phyloP scores from a whole-genome alignment of 176 grass and related monocot genomes.

The Raddia distichophylla region DNA sequence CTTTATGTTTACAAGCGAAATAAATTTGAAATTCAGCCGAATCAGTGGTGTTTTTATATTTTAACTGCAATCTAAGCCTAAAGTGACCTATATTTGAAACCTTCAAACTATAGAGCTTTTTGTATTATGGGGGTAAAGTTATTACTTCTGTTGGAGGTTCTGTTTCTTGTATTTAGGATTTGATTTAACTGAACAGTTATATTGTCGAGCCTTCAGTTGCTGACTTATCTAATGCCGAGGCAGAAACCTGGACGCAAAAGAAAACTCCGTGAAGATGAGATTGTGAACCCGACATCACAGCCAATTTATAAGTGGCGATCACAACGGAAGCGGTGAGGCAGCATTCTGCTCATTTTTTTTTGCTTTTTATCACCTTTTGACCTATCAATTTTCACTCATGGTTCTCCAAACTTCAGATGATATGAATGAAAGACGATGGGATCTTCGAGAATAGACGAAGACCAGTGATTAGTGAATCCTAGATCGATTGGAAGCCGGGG shows the following conservation, averaged over 20 bases:
- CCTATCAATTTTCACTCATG: neutral
- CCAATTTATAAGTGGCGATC: constrained; percentile 87
- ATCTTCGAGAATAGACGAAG: neutral
- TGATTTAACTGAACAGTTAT: neutral
- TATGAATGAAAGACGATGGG: neutral
- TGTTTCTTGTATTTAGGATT: constrained; percentile 23
- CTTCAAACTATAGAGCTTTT: neutral
- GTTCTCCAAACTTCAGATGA: constrained; percentile 31
- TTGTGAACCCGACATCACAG: constrained; percentile 45
- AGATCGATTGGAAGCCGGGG: neutral
- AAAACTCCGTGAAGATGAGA: constrained; percentile 79
- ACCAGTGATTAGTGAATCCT: neutral
- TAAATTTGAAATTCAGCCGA: neutral
- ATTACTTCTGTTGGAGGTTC: neutral
- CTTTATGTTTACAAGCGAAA: neutral
- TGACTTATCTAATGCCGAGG: constrained; percentile 19
- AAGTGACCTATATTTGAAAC: constrained; percentile 19
- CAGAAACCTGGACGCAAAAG: constrained; percentile 92
- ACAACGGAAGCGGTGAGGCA: constrained; percentile 68
- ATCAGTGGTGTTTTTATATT: neutral
- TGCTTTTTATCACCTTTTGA: neutral
- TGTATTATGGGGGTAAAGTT: neutral
- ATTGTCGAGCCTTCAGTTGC: neutral
- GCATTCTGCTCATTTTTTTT: neutral
- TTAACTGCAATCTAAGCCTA: neutral